Conservation (phyloP, 2,329 filamentous ascomycete species). For the Fusarium foetens region DNA sequence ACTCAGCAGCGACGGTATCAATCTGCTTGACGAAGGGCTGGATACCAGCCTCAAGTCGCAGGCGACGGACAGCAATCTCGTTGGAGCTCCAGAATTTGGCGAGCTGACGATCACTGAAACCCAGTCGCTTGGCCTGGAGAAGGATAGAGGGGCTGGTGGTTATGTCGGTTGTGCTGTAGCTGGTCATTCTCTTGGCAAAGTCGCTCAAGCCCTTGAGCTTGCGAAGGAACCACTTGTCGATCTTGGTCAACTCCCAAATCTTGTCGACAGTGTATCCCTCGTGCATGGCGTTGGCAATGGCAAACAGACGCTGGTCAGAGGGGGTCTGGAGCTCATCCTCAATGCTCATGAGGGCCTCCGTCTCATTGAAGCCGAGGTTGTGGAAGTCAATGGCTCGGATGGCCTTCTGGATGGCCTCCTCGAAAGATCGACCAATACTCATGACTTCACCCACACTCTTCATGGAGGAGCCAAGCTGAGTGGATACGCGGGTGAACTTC, state of each 20-base stretch:
- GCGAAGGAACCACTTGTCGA: conserved; percentile 97
- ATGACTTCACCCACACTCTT: conserved; percentile 99
- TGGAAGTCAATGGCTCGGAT: conserved; percentile 95
- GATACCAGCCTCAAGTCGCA: conserved; percentile 87
- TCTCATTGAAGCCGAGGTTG: conserved; percentile 95
- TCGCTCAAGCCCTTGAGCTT: conserved; percentile 91
- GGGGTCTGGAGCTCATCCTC: conserved; percentile 96
- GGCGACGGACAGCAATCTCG: conserved; percentile 85
- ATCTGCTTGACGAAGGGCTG: conserved; percentile 96
- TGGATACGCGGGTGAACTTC: conserved; percentile 98
- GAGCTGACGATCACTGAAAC: conserved; percentile 93
- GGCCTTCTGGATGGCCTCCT: conserved; percentile 98
- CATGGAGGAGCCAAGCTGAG: conserved; percentile 96
- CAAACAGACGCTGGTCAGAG: conserved; percentile 96
- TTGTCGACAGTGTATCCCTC: conserved; percentile 93
- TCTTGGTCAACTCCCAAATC: conserved; percentile 98
- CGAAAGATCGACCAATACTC: conserved; percentile 96
- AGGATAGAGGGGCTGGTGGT: conserved; percentile 73
- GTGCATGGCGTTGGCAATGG: conserved; percentile 97
- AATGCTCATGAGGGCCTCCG: conserved; percentile 91
- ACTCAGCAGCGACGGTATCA: conserved; percentile 97
- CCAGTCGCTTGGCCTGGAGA: conserved; percentile 88
- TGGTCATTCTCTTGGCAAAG: conserved; percentile 83
- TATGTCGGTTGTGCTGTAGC: conserved; percentile 72
- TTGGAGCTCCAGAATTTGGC: conserved; percentile 95